phyloP scores from a whole-genome alignment of 2,329 filamentous ascomycete species.

The Fusarium austroafricanum region DNA sequence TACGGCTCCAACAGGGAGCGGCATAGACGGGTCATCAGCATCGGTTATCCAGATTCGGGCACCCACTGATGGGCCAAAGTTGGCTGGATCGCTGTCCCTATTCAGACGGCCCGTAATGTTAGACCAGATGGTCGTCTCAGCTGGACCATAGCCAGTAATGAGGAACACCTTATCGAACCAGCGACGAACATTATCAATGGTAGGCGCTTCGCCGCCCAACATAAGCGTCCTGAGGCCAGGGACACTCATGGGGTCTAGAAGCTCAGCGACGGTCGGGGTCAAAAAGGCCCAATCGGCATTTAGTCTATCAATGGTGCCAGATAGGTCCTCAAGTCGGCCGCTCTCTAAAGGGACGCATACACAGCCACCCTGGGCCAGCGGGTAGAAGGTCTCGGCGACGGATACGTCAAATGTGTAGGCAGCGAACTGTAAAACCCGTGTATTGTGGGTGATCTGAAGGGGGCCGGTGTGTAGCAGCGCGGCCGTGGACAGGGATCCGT shows the following conservation, averaged over 20 bases:
- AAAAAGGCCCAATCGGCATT: not conserved
- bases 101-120: not conserved
- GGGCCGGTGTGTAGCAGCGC: not conserved
- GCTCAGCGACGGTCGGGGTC: not conserved
- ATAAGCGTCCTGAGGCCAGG: not conserved
- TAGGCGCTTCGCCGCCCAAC: not conserved
- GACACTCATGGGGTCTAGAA: not conserved
- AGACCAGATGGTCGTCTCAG: not conserved
- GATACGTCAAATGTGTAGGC: conserved; percentile 3
- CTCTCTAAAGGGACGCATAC: not conserved
- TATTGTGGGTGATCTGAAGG: not conserved
- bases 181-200: not conserved
- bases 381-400: not conserved
- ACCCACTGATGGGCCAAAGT: not conserved
- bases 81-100: not conserved
- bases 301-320: not conserved
- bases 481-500: not conserved
- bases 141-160: not conserved
- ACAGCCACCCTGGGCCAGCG: not conserved
- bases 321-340: not conserved
- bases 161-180: not conserved
- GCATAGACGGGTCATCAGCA: not conserved
- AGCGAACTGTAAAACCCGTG: not conserved
- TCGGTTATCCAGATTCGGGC: not conserved
- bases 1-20: not conserved